A percentile compares a stretch with the other conserved stretches of the same genome.
These are phyloP conservation scores for Boehmeria nivea DNA, from an alignment of 306 rosid genomes.

Conservation along the genomic window DNA sequence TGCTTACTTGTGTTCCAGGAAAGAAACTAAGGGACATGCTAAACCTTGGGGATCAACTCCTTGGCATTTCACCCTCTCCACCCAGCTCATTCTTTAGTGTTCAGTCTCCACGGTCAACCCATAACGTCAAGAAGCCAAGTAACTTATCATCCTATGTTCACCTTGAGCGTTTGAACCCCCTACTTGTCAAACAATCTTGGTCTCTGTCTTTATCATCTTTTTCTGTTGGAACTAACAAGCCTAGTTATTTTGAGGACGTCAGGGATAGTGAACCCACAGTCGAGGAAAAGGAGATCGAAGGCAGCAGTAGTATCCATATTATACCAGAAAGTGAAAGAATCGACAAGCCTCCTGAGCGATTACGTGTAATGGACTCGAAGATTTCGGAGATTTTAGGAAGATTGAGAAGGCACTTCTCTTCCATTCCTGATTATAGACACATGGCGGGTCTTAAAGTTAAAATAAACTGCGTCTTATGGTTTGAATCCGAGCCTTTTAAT, in stretches of 20 bases:
- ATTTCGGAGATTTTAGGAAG: slow-evolving; percentile 65
- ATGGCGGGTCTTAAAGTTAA: slow-evolving; percentile 75
- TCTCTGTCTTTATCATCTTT: slow-evolving; percentile 74
- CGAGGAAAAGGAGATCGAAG: slow-evolving; percentile 56
- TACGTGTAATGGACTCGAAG: slow-evolving; percentile 86
- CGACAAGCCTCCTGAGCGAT: slow-evolving; percentile 49
- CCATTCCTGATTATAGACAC: slow-evolving; percentile 85
- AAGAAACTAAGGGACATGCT: slow-evolving; percentile 80
- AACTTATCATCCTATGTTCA: slow-evolving; percentile 66
- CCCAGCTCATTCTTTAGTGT: slow-evolving; percentile 62
- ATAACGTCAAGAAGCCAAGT: slow-evolving; percentile 52
- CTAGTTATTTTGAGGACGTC: slow-evolving; percentile 51
- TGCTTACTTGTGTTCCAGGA: slow-evolving; percentile 83
- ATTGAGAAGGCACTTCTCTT: slow-evolving; percentile 71
- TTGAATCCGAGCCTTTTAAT: slow-evolving; percentile 61
- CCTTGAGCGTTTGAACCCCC: slow-evolving; percentile 59
- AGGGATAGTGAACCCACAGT: slow-evolving; percentile 47
- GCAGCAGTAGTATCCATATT: slow-evolving; percentile 29
- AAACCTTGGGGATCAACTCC: slow-evolving; percentile 58
- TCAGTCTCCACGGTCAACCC: slow-evolving; percentile 65
- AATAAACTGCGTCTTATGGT: slow-evolving; percentile 64
- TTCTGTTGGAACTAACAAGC: slow-evolving; percentile 36
- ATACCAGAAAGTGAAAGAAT: slow-evolving; percentile 38
- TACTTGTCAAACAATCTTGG: slow-evolving; percentile 89
- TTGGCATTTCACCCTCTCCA: slow-evolving; percentile 65